Conservation (phyloP, 2,329 filamentous ascomycete species). For the Arthrocladium fulminans region DNA sequence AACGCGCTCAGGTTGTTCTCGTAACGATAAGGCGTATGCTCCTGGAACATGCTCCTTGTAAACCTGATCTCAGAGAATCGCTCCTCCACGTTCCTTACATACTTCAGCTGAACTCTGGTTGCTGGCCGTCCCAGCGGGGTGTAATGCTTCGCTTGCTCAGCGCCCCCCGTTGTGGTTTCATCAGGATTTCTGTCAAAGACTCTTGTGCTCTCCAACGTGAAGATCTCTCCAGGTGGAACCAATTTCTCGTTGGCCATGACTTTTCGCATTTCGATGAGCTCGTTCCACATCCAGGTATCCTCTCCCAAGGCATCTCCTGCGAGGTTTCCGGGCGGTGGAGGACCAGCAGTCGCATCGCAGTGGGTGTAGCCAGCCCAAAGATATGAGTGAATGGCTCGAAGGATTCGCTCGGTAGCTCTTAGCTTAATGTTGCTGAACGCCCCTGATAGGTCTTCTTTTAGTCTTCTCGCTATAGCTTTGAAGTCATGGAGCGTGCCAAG, state of each 20-base stretch:
- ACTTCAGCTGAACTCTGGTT: conserved; percentile 59
- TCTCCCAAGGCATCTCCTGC: conserved; percentile 48
- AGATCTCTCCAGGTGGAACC: conserved; percentile 67
- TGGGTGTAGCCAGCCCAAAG: conserved; percentile 45
- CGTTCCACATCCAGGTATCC: conserved; percentile 59
- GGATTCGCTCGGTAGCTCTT: conserved; percentile 57
- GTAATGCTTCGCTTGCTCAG: conserved; percentile 26
- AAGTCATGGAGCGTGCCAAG: conserved; percentile 67
- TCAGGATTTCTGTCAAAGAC: conserved; percentile 50
- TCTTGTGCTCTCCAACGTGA: conserved; percentile 58
- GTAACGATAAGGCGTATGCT: conserved; percentile 67
- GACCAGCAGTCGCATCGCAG: conserved; percentile 21
- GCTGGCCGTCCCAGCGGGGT: conserved; percentile 54
- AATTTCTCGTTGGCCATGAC: conserved; percentile 63
- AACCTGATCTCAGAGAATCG: conserved; percentile 63
- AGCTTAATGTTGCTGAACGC: conserved; percentile 59
- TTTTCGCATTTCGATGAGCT: conserved; percentile 56
- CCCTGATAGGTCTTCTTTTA: conserved; percentile 61
- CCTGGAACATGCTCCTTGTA: conserved; percentile 62
- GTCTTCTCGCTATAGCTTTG: conserved; percentile 61
- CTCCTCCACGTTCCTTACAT: conserved; percentile 61
- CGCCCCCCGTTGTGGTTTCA: conserved; percentile 28
- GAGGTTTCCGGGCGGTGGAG: conserved; percentile 35
- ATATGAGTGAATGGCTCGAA: conserved; percentile 52
- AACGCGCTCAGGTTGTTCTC: conserved; percentile 60